A percentile compares a stretch with the other conserved stretches of the same genome.
Evolutionary conservation across 1,139 yeast genomes (phyloP).

Genomic region (Casaregolazyma suthepensis): DNA sequence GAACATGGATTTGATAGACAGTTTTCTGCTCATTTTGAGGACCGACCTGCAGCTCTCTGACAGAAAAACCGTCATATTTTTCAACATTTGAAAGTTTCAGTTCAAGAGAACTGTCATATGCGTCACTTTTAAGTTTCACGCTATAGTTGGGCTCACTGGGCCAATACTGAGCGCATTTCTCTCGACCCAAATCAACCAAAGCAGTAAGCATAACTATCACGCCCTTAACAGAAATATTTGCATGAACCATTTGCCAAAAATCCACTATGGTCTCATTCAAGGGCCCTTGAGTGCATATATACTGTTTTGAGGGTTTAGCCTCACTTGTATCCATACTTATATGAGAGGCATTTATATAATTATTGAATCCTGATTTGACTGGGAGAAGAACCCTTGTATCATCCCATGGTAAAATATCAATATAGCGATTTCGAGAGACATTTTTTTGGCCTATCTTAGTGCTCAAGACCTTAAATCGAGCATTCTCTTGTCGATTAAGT

Average conservation of each 20-base stretch:
- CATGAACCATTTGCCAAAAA: slow-evolving; percentile 81
- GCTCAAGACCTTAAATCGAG: background rate
- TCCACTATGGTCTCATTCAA: slow-evolving; percentile 52
- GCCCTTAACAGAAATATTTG: slow-evolving; percentile 38
- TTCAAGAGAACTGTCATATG: slow-evolving; percentile 11
- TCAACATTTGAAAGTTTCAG: slow-evolving; percentile 13
- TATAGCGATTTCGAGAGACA: slow-evolving; percentile 45
- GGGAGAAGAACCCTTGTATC: slow-evolving; percentile 45
- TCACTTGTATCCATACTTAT: slow-evolving; percentile 28
- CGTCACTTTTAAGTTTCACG: slow-evolving; percentile 15
- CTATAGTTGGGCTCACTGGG: slow-evolving; percentile 32
- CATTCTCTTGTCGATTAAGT: background rate
- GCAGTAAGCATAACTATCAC: slow-evolving; percentile 88
- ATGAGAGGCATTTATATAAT: slow-evolving; percentile 46
- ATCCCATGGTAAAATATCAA: slow-evolving; percentile 57
- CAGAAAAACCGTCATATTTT: slow-evolving; percentile 12
- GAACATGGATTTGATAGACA: slow-evolving; percentile 50
- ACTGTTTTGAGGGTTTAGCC: slow-evolving; percentile 23
- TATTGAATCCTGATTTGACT: slow-evolving; percentile 28
- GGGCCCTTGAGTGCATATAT: slow-evolving; percentile 74
- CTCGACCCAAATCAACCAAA: slow-evolving; percentile 44
- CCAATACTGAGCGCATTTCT: slow-evolving; percentile 79
- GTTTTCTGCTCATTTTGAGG: slow-evolving; percentile 12
- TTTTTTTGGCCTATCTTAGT: slow-evolving; percentile 16
- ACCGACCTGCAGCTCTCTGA: slow-evolving; percentile 1